Conservation (phyloP, 2,329 filamentous ascomycete genomes). For the Colletotrichum falcatum region DNA sequence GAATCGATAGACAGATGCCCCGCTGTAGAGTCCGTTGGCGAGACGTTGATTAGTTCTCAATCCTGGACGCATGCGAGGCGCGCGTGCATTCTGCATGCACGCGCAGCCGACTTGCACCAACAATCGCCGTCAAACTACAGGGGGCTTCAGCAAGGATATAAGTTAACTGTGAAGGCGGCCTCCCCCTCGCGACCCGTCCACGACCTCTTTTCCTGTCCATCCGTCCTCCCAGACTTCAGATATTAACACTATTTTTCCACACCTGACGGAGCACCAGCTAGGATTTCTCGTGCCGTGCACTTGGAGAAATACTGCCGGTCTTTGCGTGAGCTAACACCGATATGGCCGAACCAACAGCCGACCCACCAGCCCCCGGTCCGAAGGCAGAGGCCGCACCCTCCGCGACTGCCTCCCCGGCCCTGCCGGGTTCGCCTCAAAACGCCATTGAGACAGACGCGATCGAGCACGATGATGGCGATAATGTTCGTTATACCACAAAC, state of each 20-base stretch:
- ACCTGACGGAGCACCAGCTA: background rate
- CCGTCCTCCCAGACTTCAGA: background rate
- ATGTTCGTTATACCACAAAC: background rate
- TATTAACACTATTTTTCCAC: background rate
- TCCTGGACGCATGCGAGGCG: background rate
- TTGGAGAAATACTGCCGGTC: background rate
- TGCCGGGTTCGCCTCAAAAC: background rate
- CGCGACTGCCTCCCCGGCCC: background rate
- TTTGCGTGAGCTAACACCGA: background rate
- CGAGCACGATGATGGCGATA: slow-evolving; percentile 13
- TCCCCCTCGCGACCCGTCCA: background rate
- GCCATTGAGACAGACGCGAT: background rate
- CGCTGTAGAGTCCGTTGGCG: background rate
- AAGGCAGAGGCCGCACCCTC: background rate
- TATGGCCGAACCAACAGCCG: slow-evolving; percentile 1
- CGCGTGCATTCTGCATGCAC: background rate
- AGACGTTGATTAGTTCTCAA: background rate
- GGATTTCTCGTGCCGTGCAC: no score
- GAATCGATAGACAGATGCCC: background rate
- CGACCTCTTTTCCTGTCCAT: background rate
- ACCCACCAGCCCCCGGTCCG: background rate
- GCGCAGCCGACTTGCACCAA: background rate
- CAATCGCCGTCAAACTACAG: background rate
- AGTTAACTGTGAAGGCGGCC: background rate
- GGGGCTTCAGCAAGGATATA: background rate